These are phyloP conservation scores for Apiospora rasikravindrae DNA, from an alignment of 2,329 filamentous ascomycete genomes.

Conservation along the genomic window DNA sequence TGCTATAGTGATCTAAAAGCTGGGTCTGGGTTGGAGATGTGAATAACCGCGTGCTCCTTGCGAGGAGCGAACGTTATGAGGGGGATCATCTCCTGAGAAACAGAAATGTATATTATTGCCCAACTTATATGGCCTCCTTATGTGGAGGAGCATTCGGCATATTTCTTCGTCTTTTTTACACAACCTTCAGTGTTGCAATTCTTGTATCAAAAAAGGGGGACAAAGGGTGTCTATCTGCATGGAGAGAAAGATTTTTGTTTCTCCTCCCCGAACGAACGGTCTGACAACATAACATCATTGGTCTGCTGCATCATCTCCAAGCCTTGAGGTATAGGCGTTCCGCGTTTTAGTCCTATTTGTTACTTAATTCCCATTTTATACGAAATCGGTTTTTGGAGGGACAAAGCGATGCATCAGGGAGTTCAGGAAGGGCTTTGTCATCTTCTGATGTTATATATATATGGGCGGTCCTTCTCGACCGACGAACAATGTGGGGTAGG, in stretches of 20 bases:
- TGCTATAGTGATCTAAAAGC: not conserved
- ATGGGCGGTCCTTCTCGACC: not conserved
- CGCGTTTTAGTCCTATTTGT: not conserved
- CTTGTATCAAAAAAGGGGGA: constrained; percentile 6
- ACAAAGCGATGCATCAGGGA: not conserved
- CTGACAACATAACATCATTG: not conserved
- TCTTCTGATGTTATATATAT: not conserved
- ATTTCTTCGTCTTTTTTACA: not conserved
- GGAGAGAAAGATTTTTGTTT: not conserved
- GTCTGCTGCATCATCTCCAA: not conserved
- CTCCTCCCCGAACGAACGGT: not conserved
- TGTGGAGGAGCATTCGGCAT: not conserved
- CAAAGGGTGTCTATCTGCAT: constrained; percentile 1
- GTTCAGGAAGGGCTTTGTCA: not conserved
- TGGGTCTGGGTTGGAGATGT: not conserved
- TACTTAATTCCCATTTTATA: constrained; percentile 10
- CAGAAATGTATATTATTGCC: constrained; percentile 14
- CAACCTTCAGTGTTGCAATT: not conserved
- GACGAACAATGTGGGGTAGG: not conserved
- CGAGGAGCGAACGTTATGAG: not conserved
- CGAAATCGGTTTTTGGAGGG: not conserved
- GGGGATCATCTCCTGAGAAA: not conserved
- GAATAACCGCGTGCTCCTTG: not conserved
- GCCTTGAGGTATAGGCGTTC: not conserved
- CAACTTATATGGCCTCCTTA: not conserved